Percentiles rank a stretch among this genome's conserved stretches.
phyloP scores from a whole-genome alignment of 192 early-diverging fungal species.

The Powellomyces hirtus region DNA sequence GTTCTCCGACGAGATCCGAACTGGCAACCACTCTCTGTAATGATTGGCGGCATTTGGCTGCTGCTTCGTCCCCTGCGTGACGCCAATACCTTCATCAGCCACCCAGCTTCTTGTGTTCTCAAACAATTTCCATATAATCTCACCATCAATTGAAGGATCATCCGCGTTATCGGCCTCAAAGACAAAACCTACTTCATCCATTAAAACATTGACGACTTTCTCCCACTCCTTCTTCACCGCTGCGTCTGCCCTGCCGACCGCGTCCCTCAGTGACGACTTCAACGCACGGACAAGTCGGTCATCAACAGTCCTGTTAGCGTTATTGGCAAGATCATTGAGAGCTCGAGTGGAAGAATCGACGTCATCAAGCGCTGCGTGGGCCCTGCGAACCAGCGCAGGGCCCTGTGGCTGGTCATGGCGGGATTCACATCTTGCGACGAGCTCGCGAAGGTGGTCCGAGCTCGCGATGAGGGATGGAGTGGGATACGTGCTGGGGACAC shows the following conservation, averaged over 20 bases:
- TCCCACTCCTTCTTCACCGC: constrained; percentile 22
- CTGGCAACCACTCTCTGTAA: neutral
- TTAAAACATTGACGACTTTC: constrained; percentile 5
- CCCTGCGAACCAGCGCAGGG: neutral
- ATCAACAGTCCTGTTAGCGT: constrained; percentile 11
- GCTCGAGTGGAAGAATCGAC: constrained; percentile 13
- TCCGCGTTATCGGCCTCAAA: constrained; percentile 19
- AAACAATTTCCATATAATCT: neutral
- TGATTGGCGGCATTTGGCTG: neutral
- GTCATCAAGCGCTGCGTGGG: constrained; percentile 20
- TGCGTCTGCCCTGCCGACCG: constrained; percentile 10
- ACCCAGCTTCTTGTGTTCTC: neutral
- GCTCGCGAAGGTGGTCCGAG: neutral
- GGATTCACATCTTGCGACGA: neutral
- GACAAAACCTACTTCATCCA: constrained; percentile 29
- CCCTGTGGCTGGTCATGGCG: neutral
- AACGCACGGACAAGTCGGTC: constrained; percentile 17
- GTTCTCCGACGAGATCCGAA: constrained; percentile 14
- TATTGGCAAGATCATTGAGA: neutral
- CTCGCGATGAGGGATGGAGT: neutral
- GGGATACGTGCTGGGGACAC: neutral
- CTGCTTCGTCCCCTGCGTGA: constrained; percentile 23
- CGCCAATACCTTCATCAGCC: too few species aligned
- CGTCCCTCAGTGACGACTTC: constrained; percentile 16
- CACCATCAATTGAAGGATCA: constrained; percentile 10